These are phyloP conservation scores for Metarhizium guizhouense DNA, from an alignment of 2,329 filamentous ascomycete species.

Conservation along the genomic window DNA sequence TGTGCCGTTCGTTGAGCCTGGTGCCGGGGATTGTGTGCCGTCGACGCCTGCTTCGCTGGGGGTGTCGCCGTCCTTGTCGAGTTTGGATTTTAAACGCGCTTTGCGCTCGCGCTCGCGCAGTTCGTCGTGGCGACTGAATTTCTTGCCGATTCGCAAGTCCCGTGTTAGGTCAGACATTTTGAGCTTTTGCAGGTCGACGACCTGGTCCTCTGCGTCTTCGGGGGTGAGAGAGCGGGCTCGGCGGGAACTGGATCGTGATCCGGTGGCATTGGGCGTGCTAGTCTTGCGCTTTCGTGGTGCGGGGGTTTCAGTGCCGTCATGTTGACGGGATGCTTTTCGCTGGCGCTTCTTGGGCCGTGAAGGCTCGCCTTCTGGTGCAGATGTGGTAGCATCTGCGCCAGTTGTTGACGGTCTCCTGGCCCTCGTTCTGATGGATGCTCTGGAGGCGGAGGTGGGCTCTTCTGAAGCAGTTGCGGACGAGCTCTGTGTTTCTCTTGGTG, in stretches of 20 bases:
- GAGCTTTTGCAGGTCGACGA: constrained; percentile 56
- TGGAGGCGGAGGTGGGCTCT: constrained; percentile 3
- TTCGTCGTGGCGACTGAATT: constrained; percentile 65
- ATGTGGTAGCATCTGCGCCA: constrained; percentile 11
- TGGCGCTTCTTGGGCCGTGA: constrained; percentile 22
- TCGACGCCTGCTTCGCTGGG: constrained; percentile 11
- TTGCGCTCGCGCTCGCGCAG: constrained; percentile 58
- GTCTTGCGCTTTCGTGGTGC: constrained; percentile 20
- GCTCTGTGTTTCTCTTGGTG: neutral
- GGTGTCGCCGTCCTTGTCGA: constrained; percentile 17
- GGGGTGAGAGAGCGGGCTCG: constrained; percentile 45
- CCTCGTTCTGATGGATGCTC: constrained; percentile 9
- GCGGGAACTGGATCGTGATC: constrained; percentile 18
- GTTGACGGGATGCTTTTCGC: constrained; percentile 19
- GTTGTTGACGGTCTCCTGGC: constrained; percentile 9
- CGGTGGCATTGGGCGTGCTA: constrained; percentile 10
- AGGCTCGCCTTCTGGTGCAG: neutral
- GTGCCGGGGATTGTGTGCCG: constrained; percentile 9
- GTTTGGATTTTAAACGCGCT: constrained; percentile 22
- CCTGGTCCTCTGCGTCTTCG: constrained; percentile 51
- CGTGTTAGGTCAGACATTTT: constrained; percentile 67
- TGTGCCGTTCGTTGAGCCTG: constrained; percentile 1
- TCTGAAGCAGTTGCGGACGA: neutral
- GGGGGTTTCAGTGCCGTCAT: constrained; percentile 10
- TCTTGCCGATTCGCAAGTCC: constrained; percentile 62